A percentile compares a stretch with the other conserved stretches of the same genome.
These are phyloP conservation scores for Coemansia biformis DNA, from an alignment of 192 early-diverging fungal species.

Conservation along the genomic window DNA sequence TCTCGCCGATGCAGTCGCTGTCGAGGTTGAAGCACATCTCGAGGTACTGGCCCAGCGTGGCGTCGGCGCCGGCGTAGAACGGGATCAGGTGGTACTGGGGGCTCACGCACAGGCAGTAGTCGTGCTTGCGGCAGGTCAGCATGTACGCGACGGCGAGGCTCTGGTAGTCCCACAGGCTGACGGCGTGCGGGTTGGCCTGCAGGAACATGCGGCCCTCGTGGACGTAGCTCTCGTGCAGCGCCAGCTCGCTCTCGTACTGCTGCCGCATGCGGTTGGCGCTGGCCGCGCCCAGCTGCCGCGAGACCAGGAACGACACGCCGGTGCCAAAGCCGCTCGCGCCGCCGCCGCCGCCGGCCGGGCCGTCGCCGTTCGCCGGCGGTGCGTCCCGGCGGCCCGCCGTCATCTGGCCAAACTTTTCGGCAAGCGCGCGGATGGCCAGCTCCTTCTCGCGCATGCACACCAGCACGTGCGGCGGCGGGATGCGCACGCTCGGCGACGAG, in stretches of 20 bases:
- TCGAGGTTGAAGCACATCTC: constrained; percentile 71
- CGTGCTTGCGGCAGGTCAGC: constrained; percentile 43
- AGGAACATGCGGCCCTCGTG: constrained; percentile 45
- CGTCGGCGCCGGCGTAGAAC: constrained; percentile 68
- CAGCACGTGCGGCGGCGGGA: constrained; percentile 81
- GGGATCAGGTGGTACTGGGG: constrained; percentile 76
- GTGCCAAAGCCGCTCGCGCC: too few species aligned
- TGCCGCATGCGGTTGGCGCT: constrained; percentile 44
- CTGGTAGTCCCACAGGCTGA: constrained; percentile 51
- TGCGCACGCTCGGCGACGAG: constrained; percentile 79
- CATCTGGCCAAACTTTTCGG: constrained; percentile 28
- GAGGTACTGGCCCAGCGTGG: constrained; percentile 83
- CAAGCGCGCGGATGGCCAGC: constrained; percentile 27
- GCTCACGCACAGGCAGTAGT: constrained; percentile 54
- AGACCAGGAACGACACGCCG: constrained; percentile 44
- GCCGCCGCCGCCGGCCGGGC: background rate
- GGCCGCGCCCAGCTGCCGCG: constrained; percentile 48
- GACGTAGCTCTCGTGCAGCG: constrained; percentile 37
- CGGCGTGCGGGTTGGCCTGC: constrained; percentile 34
- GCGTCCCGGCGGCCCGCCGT: constrained; percentile 13
- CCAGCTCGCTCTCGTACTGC: constrained; percentile 50
- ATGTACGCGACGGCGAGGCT: constrained; percentile 45
- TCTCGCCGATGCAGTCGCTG: constrained; percentile 54
- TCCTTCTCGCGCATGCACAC: constrained; percentile 59
- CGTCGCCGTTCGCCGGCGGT: background rate